Evolutionary conservation across 306 rosid species (phyloP), one percentile per base, ranked within the genome.

Genomic region (Alnus rubra): DNA sequence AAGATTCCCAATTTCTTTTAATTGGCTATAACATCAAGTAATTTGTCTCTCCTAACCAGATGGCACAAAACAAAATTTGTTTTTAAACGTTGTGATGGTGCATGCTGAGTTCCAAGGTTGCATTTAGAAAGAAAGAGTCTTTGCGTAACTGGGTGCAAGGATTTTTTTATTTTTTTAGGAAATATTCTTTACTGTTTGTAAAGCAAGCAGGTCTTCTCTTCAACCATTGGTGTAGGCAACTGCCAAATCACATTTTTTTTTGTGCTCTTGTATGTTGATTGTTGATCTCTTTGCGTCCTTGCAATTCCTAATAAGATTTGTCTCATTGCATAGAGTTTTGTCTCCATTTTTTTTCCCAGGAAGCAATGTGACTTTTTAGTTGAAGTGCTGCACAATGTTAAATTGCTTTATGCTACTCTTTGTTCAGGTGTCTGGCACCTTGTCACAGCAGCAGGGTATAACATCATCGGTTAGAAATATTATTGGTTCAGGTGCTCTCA

Each of bases 391-490:
- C 14, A 9, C 50, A 12, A 31, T 42, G 50, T 68, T 42, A 42
- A 68, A 63, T 64, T 80, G 9, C 55, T 78, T 53, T 65, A 51
- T 83, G 54, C 48, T 69, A 74, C 78, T 76, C 70, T 56, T 42
- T 68, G 16, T 84, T 84, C 81, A 86, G 91, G 80, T 78, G 39
- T 78, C 88, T 63, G 83, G 78, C 14, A 71, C 80, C 76, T 53
- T 81, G 71, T 59, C 74, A 74, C 88, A 55, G 74, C 88, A 81
- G 60, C 85, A 83, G 19, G 86, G 53, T 73, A n/a, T 69, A 75
- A 59, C 84, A 51, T 79, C 90, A 75, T 75, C 90, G 59, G 79
- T 80, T 68, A 89, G 82, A 80, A 70, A 16, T 2, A 59, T 55
- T 70, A 18, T 59, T 51, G 86, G 82, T 78, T 80, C 87, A 80